These are phyloP conservation scores for Stropharia rugosoannulata DNA, from an alignment of 768 basidiomycete genomes.

Conservation along the genomic window DNA sequence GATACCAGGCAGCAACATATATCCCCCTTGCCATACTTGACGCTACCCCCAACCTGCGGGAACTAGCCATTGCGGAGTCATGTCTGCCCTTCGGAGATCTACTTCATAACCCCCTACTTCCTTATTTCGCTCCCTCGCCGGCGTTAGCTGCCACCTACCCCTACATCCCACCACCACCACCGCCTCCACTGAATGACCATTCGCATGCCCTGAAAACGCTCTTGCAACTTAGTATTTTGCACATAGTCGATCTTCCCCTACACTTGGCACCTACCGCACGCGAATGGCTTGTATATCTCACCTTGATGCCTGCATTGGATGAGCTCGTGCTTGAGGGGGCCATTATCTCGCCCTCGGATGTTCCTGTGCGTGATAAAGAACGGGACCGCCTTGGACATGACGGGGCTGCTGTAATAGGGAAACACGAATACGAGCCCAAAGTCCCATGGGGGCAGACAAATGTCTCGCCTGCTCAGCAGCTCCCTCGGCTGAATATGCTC, in stretches of 20 bases:
- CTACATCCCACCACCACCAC: too few species aligned
- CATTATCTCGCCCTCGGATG: background rate
- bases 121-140: background rate
- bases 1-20: background rate
- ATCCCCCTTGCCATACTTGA: background rate
- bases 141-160: background rate
- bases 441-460: background rate
- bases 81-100: background rate
- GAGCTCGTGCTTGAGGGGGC: constrained; percentile 2
- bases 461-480: background rate
- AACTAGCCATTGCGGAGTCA: background rate
- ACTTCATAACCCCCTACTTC: background rate
- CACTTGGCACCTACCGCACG: background rate
- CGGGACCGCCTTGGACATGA: background rate
- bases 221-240: background rate
- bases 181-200: background rate
- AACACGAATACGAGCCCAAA: background rate
- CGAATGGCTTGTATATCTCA: constrained; percentile 1
- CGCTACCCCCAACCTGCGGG: background rate
- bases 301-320: background rate
- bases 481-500: background rate
- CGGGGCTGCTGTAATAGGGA: too few species aligned
- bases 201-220: background rate
- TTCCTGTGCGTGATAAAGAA: background rate
- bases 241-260: constrained; percentile 1